phyloP scores from a whole-genome alignment of 768 basidiomycete species.

The Leccinum longicurvipes region DNA sequence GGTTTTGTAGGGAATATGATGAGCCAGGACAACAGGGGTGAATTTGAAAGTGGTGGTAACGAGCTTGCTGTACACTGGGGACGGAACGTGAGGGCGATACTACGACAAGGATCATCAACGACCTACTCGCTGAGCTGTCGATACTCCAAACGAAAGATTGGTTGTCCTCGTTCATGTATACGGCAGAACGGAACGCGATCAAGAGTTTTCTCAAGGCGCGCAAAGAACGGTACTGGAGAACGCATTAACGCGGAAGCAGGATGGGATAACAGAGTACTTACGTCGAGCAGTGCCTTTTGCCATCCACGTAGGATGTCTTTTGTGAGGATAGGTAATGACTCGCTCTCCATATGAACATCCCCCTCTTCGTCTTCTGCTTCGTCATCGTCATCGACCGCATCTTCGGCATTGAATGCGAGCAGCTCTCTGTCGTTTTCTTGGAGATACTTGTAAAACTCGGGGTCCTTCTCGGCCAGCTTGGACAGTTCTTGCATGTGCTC shows the following conservation, averaged over 20 bases:
- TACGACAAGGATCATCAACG: not conserved
- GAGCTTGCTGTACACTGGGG: slow-evolving; percentile 89
- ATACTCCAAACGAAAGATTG: slow-evolving; percentile 83
- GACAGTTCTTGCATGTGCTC: slow-evolving; percentile 79
- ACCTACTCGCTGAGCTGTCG: slow-evolving; percentile 56
- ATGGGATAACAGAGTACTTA: slow-evolving; percentile 28
- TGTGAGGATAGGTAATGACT: slow-evolving; percentile 55
- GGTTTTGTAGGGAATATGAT: slow-evolving; percentile 87
- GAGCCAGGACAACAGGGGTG: slow-evolving; percentile 83
- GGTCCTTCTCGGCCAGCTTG: slow-evolving; percentile 91
- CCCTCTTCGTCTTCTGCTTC: slow-evolving; percentile 42
- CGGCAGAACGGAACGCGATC: slow-evolving; percentile 89
- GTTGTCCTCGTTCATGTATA: slow-evolving; percentile 83
- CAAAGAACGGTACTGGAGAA: slow-evolving; percentile 75
- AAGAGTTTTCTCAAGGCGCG: slow-evolving; percentile 79
- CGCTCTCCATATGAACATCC: slow-evolving; percentile 41
- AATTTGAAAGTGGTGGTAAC: slow-evolving; percentile 83
- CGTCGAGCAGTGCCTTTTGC: slow-evolving; percentile 89
- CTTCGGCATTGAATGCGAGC: slow-evolving; percentile 68
- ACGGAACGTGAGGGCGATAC: not conserved
- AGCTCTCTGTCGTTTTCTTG: slow-evolving; percentile 93
- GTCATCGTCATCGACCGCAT: slow-evolving; percentile 45
- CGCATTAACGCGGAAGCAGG: not conserved
- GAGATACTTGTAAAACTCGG: slow-evolving; percentile 98
- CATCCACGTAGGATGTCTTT: slow-evolving; percentile 69